These are phyloP conservation scores for Pseudocohnilembus persalinus DNA, from an alignment of 169 alveolate species.

Conservation along the genomic window DNA sequence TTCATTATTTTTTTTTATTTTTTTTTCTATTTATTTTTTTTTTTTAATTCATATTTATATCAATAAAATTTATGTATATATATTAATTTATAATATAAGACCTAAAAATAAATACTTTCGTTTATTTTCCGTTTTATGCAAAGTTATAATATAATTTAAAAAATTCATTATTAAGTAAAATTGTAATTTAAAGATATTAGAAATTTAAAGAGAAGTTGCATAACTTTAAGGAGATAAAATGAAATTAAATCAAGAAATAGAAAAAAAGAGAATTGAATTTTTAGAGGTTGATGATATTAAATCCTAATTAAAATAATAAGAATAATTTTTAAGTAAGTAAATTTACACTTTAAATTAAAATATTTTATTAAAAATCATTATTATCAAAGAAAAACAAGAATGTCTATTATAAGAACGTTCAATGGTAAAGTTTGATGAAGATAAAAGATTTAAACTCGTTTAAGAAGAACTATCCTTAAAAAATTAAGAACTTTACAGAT, in stretches of 20 bases:
- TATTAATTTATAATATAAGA: no score
- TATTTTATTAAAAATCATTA: no score
- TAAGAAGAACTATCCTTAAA: slow-evolving; percentile 13
- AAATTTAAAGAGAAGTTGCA: background rate
- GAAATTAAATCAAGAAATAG: background rate
- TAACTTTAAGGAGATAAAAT: background rate
- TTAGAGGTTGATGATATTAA: background rate
- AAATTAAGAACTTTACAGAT: slow-evolving; percentile 15
- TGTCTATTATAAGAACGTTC: background rate
- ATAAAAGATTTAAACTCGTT: slow-evolving; percentile 1
- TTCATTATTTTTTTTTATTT: no score
- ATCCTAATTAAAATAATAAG: background rate
- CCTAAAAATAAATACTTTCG: no score
- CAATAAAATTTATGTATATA: no score
- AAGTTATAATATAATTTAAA: no score
- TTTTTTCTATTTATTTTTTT: no score
- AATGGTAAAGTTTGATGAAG: slow-evolving; percentile 4
- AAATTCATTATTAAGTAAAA: no score
- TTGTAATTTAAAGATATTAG: background rate
- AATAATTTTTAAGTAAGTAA: background rate
- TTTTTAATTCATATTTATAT: no score
- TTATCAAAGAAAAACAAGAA: background rate
- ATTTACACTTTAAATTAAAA: no score
- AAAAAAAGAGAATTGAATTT: background rate
- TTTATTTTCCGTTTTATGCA: no score